phyloP scores from a whole-genome alignment of 2,329 filamentous ascomycete genomes.

The Fusarium anthophilum region DNA sequence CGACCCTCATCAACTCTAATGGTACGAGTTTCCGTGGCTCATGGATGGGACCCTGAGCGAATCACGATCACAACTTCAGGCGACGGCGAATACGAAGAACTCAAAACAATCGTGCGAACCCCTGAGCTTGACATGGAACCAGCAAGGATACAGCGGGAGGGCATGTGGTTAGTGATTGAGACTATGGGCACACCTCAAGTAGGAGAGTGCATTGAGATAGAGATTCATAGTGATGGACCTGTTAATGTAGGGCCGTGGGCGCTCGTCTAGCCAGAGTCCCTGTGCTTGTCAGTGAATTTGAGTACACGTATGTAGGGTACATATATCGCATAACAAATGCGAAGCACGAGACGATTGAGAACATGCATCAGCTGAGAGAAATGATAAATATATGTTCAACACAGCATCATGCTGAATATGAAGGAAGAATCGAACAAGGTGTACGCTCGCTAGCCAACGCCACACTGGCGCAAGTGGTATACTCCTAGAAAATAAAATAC shows the following conservation, averaged over 20 bases:
- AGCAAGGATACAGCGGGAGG: conserved; percentile 61
- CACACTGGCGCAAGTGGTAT: conserved; percentile 21
- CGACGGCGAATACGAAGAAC: conserved; percentile 80
- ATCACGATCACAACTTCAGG: conserved; percentile 71
- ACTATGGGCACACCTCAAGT: conserved; percentile 68
- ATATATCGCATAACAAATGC: background rate
- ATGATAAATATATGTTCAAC: background rate
- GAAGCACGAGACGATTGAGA: background rate
- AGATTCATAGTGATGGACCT: conserved; percentile 60
- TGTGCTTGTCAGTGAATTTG: background rate
- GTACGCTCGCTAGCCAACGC: conserved; percentile 21
- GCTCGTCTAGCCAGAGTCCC: conserved; percentile 16
- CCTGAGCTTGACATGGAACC: conserved; percentile 80
- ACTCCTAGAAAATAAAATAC: conserved; percentile 10
- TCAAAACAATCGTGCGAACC: conserved; percentile 71
- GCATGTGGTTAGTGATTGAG: conserved; percentile 85
- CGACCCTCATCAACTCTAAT: conserved; percentile 58
- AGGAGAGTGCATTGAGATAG: conserved; percentile 59
- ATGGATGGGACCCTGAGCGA: conserved; percentile 75
- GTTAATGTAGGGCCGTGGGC: conserved; percentile 58
- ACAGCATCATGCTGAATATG: conserved; percentile 3
- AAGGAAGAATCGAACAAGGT: conserved; percentile 12
- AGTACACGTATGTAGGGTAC: background rate
- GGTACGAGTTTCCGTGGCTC: conserved; percentile 77
- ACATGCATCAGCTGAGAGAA: background rate